Conservation (phyloP, 2,329 filamentous ascomycete genomes). For the Colletotrichum tamarilloi region DNA sequence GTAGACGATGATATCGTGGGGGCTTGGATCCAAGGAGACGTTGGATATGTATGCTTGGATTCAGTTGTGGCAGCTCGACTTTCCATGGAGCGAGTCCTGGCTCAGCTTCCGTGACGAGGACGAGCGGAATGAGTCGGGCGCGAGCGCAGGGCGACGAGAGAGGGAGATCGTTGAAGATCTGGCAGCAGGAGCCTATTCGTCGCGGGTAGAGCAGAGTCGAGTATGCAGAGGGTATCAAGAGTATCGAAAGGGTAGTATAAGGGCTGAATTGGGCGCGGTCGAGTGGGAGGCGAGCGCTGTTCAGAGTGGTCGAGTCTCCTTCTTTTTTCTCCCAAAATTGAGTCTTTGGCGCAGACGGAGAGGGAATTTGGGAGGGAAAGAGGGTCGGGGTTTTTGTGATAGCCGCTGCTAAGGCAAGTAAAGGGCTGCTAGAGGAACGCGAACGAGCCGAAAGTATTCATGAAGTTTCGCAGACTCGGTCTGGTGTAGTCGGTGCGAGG, state of each 20-base stretch:
- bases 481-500: background rate
- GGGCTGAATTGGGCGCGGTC: slow-evolving; percentile 3
- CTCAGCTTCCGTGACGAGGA: slow-evolving; percentile 38
- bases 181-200: background rate
- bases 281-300: slow-evolving; percentile 8
- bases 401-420: slow-evolving; percentile 19
- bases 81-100: slow-evolving; percentile 59
- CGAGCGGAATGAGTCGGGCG: slow-evolving; percentile 9
- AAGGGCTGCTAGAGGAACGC: slow-evolving; percentile 28
- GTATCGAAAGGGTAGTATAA: background rate
- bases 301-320: slow-evolving; percentile 26
- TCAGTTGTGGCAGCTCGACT: slow-evolving; percentile 61
- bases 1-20: slow-evolving; percentile 40
- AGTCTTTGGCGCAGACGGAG: slow-evolving; percentile 9
- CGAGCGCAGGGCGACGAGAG: slow-evolving; percentile 15
- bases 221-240: slow-evolving; percentile 6
- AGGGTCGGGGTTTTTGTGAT: slow-evolving; percentile 8
- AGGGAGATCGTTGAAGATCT: slow-evolving; percentile 16
- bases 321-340: slow-evolving; percentile 2
- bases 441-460: slow-evolving; percentile 15
- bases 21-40: slow-evolving; percentile 52
- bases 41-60: slow-evolving; percentile 58
- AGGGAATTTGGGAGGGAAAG: slow-evolving; percentile 20
- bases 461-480: slow-evolving; percentile 4
- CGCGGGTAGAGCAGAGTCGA: slow-evolving; percentile 1